Evolutionary conservation across 768 basidiomycete genomes (phyloP), one percentile per base, ranked within the genome.

Genomic region (Russula foetens): DNA sequence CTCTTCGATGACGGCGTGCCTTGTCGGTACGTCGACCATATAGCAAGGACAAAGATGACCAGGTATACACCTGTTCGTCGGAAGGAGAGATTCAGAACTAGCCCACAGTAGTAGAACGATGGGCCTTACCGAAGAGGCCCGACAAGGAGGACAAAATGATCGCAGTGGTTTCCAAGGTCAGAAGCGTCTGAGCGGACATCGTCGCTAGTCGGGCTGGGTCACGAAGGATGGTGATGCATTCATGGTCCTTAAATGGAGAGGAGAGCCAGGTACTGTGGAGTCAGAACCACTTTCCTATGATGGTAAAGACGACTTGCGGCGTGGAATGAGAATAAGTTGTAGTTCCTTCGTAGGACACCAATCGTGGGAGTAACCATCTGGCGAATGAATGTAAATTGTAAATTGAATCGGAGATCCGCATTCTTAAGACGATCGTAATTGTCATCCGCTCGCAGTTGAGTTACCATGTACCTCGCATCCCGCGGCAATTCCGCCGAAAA

Each of bases 11-110:
- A 54, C n/a, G 21, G 23, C 4, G 29, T 48, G 3, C n/a, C 26
- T 1, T 54, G 58, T 17, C 53, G 59, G 17, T 60, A 56, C 21
- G 65, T 67, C 1, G 67, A 51, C 69, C 69, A 69, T 9, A 68
- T 31, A 7, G 67, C 66, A 33, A 67, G 64, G 11, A 66, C 38
- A 45, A 68, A 65, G 7, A 69, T 58, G 4, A 66, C 51, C 21
- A 63, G 46, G 50, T 69, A 69, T 5, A 66, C 53, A 29, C 69
- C 69, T 69, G 56, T 38, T 53, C 15, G 14, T 23, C 12, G 44
- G 11, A n/a, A 15, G 26, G 33, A 46, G 48, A 38, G 21, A 8
- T 4, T 55, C 12, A 52, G 19, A 38, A n/a, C 39, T 8, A 8
- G 45, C 0, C 14, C 9, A 26, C 7, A 7, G 28, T 33, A 43